phyloP scores from a whole-genome alignment of 208 protist species.

The Vickermania ingenoplastis region DNA sequence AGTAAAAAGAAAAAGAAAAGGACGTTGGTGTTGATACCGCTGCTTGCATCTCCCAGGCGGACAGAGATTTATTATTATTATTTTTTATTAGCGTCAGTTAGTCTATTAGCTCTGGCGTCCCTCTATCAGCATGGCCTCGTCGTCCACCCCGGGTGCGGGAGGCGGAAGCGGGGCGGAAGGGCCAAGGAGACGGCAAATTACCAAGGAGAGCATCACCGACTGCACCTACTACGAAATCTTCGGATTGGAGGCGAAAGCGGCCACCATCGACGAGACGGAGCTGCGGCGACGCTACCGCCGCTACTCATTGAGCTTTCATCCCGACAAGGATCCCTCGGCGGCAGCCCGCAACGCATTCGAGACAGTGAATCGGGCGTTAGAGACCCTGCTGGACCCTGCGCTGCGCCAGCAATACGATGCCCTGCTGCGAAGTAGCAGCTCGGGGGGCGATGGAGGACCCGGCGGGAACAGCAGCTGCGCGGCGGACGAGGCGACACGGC shows the following conservation, averaged over 20 bases:
- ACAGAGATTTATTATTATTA: too few species aligned
- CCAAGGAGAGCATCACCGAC: constrained; percentile 38
- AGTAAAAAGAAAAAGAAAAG: too few species aligned
- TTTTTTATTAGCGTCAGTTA: too few species aligned
- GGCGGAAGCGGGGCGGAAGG: too few species aligned
- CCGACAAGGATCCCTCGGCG: constrained; percentile 69
- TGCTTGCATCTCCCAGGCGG: too few species aligned
- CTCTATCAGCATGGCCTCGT: too few species aligned
- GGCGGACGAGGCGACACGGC: constrained; percentile 10
- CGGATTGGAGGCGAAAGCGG: constrained; percentile 9
- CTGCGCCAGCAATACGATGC: constrained; percentile 35
- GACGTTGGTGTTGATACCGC: too few species aligned
- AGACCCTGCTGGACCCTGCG: constrained; percentile 44
- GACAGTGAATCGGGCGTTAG: constrained; percentile 36
- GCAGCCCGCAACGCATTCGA: constrained; percentile 60
- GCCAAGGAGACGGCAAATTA: constrained; percentile 11
- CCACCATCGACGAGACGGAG: constrained; percentile 9
- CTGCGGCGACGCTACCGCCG: constrained; percentile 50
- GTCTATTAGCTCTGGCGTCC: too few species aligned
- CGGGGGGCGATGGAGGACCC: background rate
- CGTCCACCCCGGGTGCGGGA: too few species aligned
- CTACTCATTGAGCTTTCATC: constrained; percentile 68
- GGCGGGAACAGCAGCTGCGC: background rate
- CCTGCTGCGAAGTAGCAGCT: constrained; percentile 2
- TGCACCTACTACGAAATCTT: constrained; percentile 67